Evolutionary conservation across 257 asterid genomes (phyloP), one percentile per base, ranked within the genome.

Genomic region (Fraxinus quadrangulata): DNA sequence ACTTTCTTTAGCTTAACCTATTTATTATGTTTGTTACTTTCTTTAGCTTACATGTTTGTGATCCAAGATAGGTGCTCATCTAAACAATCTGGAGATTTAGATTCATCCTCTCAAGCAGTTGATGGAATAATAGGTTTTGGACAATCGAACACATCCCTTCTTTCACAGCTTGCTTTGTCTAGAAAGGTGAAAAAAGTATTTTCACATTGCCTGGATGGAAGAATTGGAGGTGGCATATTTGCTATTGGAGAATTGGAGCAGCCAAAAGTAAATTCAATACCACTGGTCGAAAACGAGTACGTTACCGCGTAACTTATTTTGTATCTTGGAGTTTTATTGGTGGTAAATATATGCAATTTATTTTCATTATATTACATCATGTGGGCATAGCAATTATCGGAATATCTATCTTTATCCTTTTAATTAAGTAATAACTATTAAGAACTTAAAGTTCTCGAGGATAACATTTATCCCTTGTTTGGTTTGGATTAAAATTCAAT

Each of bases 111-210:
- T 66, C 92, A 88, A 86, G 90, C 98, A 68, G 97, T 96, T 84
- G 99, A 93, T 85, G 99, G 99, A 76, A 90, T 96, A 81, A 77
- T 96, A 72, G 99, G 99, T 78, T 92, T 96, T 77, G 99, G 99
- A 82, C 97, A 96, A 88, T 90, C 97, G 74, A 93, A 96, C 84
- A 80, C 98, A 47, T 96, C 99, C 30, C 81, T 96, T 74, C 88
- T 96, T 82, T 96, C 99, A 37, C 99, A 96, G 87, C 98, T 96
- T 77, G 97, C 98, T 67, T 81, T 78, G 4, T 76, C 96, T 34
- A 90, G 92, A 73, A 90, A 89, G 92, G 95, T 87, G 77, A 93
- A 87, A 80, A 96, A 84, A 75, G 71, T 92, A 16, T 93, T 96
- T 81, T 90, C 99, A 14, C 99, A 96, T 84, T 96, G 99, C 90